Percentiles rank a stretch among this genome's conserved stretches.
These are phyloP conservation scores for Pseudogymnoascus sp. DNA, from an alignment of 2,329 filamentous ascomycete genomes.

Conservation along the genomic window DNA sequence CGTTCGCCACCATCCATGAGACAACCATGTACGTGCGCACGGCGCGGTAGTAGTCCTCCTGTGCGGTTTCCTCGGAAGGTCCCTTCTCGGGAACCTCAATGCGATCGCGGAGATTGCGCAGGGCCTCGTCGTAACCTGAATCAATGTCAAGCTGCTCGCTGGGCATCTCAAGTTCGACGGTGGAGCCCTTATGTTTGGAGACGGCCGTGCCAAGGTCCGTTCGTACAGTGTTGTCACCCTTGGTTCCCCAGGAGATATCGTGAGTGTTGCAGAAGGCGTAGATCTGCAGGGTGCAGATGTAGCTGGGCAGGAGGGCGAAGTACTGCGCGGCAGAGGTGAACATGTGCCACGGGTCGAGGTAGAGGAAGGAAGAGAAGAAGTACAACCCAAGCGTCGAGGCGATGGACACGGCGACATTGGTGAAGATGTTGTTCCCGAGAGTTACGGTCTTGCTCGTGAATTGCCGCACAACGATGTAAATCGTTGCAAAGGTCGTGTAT, in stretches of 20 bases:
- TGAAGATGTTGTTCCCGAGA: slow-evolving; percentile 83
- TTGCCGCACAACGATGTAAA: slow-evolving; percentile 86
- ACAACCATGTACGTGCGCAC: slow-evolving; percentile 98
- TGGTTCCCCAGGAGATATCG: slow-evolving; percentile 98
- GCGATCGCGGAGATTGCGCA: slow-evolving; percentile 89
- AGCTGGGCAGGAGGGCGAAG: slow-evolving; percentile 82
- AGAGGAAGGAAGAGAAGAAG: slow-evolving; percentile 92
- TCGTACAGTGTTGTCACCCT: slow-evolving; percentile 91
- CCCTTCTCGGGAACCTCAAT: slow-evolving; percentile 64
- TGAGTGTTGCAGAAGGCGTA: slow-evolving; percentile 99
- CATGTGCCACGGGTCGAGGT: slow-evolving; percentile 99
- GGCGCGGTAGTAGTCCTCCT: slow-evolving; percentile 97
- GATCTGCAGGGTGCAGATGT: slow-evolving; percentile 95
- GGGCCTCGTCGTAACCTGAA: slow-evolving; percentile 90
- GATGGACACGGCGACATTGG: slow-evolving; percentile 87
- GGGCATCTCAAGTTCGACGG: slow-evolving; percentile 95
- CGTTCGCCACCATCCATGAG: slow-evolving; percentile 87
- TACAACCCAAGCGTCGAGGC: slow-evolving; percentile 86
- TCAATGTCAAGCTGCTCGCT: slow-evolving; percentile 97
- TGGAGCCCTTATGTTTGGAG: slow-evolving; percentile 60
- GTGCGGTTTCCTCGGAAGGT: slow-evolving; percentile 68
- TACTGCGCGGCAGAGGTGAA: slow-evolving; percentile 87
- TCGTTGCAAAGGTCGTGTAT: slow-evolving; percentile 81
- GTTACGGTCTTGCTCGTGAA: slow-evolving; percentile 46
- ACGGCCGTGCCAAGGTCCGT: slow-evolving; percentile 86